A percentile compares a stretch with the other conserved stretches of the same genome.
Evolutionary conservation across 495 filamentous ascomycete genomes (phyloP).

Genomic region (Penicillium atrosanguineum): DNA sequence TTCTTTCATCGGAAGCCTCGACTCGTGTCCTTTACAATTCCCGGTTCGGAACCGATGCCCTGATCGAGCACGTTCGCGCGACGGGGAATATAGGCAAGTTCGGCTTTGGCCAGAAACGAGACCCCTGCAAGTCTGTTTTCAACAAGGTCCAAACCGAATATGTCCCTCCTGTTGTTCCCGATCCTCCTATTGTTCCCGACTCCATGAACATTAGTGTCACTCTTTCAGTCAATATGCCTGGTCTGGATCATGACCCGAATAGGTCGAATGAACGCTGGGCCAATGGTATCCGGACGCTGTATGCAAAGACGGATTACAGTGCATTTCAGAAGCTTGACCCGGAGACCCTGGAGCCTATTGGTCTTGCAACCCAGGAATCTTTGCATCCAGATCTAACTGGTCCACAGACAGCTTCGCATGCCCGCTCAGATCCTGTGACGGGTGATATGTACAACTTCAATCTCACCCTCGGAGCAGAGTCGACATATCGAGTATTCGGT

Average conservation of each 20-base stretch:
- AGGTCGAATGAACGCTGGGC: slow-evolving; percentile 17
- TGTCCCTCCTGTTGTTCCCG: slow-evolving; percentile 20
- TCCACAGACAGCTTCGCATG: slow-evolving; percentile 61
- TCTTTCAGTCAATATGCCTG: slow-evolving; percentile 57
- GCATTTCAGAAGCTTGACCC: slow-evolving; percentile 61
- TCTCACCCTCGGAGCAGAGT: slow-evolving; percentile 43
- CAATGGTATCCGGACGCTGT: slow-evolving; percentile 46
- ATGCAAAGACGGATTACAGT: slow-evolving; percentile 58
- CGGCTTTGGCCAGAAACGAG: slow-evolving; percentile 61
- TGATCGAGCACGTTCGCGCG: slow-evolving; percentile 52
- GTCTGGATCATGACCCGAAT: slow-evolving; percentile 23
- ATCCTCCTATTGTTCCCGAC: slow-evolving; percentile 22
- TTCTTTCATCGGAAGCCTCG: slow-evolving; percentile 35
- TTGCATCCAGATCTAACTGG: slow-evolving; percentile 69
- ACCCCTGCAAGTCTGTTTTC: slow-evolving; percentile 69
- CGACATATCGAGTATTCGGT: slow-evolving; percentile 65
- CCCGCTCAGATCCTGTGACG: slow-evolving; percentile 64
- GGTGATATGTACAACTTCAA: slow-evolving; percentile 82
- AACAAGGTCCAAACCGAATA: slow-evolving; percentile 62
- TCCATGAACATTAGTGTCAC: slow-evolving; percentile 58
- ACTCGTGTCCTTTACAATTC: slow-evolving; percentile 67
- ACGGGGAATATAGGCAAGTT: slow-evolving; percentile 45
- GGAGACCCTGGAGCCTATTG: slow-evolving; percentile 67
- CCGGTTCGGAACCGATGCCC: slow-evolving; percentile 56
- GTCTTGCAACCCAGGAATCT: slow-evolving; percentile 50